phyloP scores from a whole-genome alignment of 495 filamentous ascomycete species.

The Xylaria bambusicola region DNA sequence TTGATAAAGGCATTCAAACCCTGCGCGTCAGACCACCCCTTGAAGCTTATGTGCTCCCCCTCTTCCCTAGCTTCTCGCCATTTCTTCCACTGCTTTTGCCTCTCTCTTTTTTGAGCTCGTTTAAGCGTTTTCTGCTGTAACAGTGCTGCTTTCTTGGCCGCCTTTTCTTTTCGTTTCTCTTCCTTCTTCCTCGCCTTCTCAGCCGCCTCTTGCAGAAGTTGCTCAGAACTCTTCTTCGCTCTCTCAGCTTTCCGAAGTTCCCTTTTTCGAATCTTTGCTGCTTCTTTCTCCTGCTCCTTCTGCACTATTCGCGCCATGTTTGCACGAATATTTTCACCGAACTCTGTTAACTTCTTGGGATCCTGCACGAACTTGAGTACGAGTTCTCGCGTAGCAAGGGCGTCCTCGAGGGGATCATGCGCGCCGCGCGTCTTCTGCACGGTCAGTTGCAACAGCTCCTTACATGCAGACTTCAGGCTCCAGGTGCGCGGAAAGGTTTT shows the following conservation, averaged over 20 bases:
- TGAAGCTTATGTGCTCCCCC: too few species aligned
- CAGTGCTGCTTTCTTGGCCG: neutral
- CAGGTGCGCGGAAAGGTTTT: slow-evolving; percentile 21
- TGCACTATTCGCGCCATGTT: slow-evolving; percentile 18
- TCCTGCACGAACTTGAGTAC: slow-evolving; percentile 32
- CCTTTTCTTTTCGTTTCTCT: neutral
- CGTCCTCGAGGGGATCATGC: slow-evolving; percentile 47
- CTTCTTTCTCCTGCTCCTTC: slow-evolving; percentile 12
- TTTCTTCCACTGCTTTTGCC: too few species aligned
- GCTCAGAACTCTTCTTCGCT: neutral
- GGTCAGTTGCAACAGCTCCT: slow-evolving; percentile 28
- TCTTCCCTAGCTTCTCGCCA: too few species aligned
- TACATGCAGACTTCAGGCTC: slow-evolving; percentile 33
- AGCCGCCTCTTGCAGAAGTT: neutral
- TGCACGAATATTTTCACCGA: slow-evolving; percentile 12
- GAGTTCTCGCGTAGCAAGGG: slow-evolving; percentile 43
- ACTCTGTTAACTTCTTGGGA: slow-evolving; percentile 14
- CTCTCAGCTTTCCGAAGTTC: slow-evolving; percentile 6
- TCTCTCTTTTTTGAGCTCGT: neutral
- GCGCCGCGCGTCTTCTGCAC: slow-evolving; percentile 34
- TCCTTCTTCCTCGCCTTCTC: neutral
- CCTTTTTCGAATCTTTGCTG: slow-evolving; percentile 5
- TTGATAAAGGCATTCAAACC: too few species aligned
- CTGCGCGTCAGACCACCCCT: too few species aligned
- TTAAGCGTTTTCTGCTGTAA: neutral